Base-by-base conservation (phyloP, 2,329 filamentous ascomycete species). In the Scedosporium boydii region DNA sequence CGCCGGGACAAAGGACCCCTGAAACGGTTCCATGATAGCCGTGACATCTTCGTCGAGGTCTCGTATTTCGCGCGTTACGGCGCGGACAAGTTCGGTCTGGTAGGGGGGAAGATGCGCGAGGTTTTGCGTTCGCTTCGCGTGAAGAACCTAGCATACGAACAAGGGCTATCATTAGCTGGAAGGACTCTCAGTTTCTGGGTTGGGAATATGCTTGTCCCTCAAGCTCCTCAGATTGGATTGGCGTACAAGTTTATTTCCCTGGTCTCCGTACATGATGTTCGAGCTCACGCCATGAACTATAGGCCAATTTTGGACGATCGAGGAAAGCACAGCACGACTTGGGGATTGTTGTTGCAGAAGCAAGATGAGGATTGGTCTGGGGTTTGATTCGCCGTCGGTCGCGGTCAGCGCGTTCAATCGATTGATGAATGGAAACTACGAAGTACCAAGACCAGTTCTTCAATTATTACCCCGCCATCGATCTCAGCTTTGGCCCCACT, bases 91-190 rank as follows among this genome's bases (percentile, higher is more conserved):
- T 71, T 98, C 95, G 29, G 92, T 88, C 75, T 96, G 92, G 73
- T 98, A 98, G 3, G 92, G 88, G 0, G 95, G 95, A 2, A 99
- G 84, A 72, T 96, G 87, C 38, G 87, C 79, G 62, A 99, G 85
- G 67, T 90, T 89, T 75, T 95, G 91, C 18, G 90, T 96, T 72
- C 95, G 87, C 82, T 98, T 98, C 73, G 95, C 95, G 80, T 98
- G 90, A 80, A 93, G 89, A 69, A 96, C 93, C 91, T 96, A 67
- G 23, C 57, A 57, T 29, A 56, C 12, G 10, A 34, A 9, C 29
- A 38, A 38, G 34, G 34, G 12, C 34, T 38, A 4, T 38, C 34
- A 38, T 38, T 38, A 38, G 34, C 34, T 38, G 10, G 34, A 12
- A 14, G 12, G 34, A 38, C 34, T 38, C 34, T 38, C 1, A 10